Evolutionary conservation across 306 rosid genomes (phyloP).

Genomic region (Ochetophila trinervis): DNA sequence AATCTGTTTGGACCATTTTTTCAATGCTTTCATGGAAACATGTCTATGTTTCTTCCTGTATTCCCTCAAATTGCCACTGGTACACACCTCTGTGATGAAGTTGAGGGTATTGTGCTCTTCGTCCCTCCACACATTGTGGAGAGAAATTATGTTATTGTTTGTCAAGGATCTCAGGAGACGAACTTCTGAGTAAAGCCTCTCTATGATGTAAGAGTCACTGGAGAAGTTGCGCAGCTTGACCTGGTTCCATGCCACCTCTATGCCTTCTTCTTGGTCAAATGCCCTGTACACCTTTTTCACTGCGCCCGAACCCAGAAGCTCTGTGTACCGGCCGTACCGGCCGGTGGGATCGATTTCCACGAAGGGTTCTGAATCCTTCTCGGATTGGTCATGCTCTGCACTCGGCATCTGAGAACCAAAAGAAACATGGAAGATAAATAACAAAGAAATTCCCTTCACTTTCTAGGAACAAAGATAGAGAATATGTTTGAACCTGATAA

Average conservation of each 20-base stretch:
- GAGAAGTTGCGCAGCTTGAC: slow-evolving; percentile 69
- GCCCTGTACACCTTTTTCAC: slow-evolving; percentile 88
- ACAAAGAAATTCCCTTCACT: neutral
- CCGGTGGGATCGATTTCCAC: slow-evolving; percentile 63
- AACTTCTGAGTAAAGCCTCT: slow-evolving; percentile 77
- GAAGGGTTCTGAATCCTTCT: slow-evolving; percentile 64
- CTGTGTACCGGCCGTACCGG: slow-evolving; percentile 69
- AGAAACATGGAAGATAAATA: neutral
- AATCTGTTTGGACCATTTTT: slow-evolving; percentile 88
- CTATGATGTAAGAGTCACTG: slow-evolving; percentile 65
- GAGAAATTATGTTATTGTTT: slow-evolving; percentile 62
- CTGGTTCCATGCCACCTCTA: slow-evolving; percentile 95
- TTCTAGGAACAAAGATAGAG: neutral
- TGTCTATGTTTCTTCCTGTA: slow-evolving; percentile 81
- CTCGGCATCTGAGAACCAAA: slow-evolving; percentile 54
- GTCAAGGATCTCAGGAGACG: slow-evolving; percentile 50
- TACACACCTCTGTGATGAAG: slow-evolving; percentile 92
- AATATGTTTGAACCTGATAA: neutral
- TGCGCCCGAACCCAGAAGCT: slow-evolving; percentile 72
- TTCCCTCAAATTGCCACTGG: slow-evolving; percentile 84
- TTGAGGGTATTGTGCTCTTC: slow-evolving; percentile 38
- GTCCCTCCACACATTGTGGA: slow-evolving; percentile 69
- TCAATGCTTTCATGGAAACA: slow-evolving; percentile 77
- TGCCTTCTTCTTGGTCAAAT: slow-evolving; percentile 89
- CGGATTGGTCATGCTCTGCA: slow-evolving; percentile 31